Percentiles rank a stretch among this genome's conserved stretches.
Evolutionary conservation across 495 filamentous ascomycete genomes (phyloP).

Genomic region (Trichoderma reesei): DNA sequence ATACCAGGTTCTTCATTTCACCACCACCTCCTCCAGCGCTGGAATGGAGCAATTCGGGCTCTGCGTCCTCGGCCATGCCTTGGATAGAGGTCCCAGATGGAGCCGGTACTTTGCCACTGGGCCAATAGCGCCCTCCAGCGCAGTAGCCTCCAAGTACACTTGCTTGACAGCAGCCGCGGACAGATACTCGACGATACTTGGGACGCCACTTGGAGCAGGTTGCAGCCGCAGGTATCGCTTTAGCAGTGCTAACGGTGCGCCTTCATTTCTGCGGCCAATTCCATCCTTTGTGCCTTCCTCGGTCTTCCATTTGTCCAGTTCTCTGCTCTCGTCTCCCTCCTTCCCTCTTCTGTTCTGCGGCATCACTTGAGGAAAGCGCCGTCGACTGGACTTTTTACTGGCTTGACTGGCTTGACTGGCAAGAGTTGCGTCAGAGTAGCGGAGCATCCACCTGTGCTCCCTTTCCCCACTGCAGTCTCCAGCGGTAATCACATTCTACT

Average conservation of each 20-base stretch:
- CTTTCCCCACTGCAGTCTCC: slow-evolving; percentile 3
- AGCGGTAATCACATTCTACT: slow-evolving; percentile 1
- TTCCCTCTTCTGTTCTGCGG: too few species aligned
- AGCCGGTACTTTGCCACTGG: too few species aligned
- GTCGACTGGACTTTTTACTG: background rate
- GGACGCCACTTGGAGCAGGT: background rate
- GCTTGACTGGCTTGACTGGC: background rate
- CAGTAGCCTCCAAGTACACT: background rate
- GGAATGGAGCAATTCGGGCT: too few species aligned
- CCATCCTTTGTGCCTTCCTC: too few species aligned
- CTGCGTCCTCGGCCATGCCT: too few species aligned
- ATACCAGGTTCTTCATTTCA: too few species aligned
- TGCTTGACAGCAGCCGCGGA: background rate
- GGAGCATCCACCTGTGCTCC: background rate
- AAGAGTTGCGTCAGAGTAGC: background rate
- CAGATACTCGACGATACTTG: background rate
- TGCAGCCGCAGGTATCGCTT: too few species aligned
- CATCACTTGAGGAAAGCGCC: background rate
- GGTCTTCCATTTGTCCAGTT: background rate
- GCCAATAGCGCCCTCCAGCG: too few species aligned
- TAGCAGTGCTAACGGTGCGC: background rate
- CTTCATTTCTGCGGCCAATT: too few species aligned
- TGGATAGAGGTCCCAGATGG: too few species aligned
- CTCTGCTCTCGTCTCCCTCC: too few species aligned
- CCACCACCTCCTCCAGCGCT: too few species aligned